Evolutionary conservation across 495 filamentous ascomycete genomes (phyloP), one percentile per base, ranked within the genome.

Genomic region (Neurospora cerealis): DNA sequence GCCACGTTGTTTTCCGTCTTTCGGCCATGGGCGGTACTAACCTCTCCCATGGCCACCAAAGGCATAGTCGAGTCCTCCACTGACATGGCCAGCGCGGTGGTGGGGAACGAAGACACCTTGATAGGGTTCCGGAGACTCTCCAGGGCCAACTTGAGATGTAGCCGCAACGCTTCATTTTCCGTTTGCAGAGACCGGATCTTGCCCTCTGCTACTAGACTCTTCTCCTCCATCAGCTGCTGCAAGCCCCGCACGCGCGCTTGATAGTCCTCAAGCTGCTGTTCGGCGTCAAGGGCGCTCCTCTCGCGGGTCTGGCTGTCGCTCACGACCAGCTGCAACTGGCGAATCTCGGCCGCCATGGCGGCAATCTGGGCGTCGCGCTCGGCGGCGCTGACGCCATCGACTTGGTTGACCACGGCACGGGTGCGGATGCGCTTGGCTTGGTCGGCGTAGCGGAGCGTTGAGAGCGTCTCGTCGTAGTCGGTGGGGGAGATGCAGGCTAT

Each of bases 381-480:
- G 3, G 94, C 95, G 21, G 91, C 87, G 24, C 90, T 92, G 74
- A 97, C 87, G 77, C 91, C 89, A 80, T 98, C 95, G 3, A 66
- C 54, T 84, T 98, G 93, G 84, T 99, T 99, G 76, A 97, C 93
- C 37, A 92, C 89, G n/a, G 96, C 96, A 34, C 92, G 92, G n/a
- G 94, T 98, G 77, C 95, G 94, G 82, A 99, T 99, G 40, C 91
- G 91, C 85, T 99, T 99, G 70, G 96, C 96, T 83, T 98, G 96
- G 83, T 98, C 95, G 39, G 96, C 96, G 82, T 98, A 99, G 39
- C 96, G 93, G 5, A 99, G 89, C 3, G 96, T 99, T 6, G 93
- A 96, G 4, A 99, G 90, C 0, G 96, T 98, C 80, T 99, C 96
- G 71, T 99, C 96, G 81, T 98, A 99, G 85, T 99, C 96, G 1